Base-by-base conservation (phyloP, 2,329 filamentous ascomycete species). In the Cucurbitaria berberidis region DNA sequence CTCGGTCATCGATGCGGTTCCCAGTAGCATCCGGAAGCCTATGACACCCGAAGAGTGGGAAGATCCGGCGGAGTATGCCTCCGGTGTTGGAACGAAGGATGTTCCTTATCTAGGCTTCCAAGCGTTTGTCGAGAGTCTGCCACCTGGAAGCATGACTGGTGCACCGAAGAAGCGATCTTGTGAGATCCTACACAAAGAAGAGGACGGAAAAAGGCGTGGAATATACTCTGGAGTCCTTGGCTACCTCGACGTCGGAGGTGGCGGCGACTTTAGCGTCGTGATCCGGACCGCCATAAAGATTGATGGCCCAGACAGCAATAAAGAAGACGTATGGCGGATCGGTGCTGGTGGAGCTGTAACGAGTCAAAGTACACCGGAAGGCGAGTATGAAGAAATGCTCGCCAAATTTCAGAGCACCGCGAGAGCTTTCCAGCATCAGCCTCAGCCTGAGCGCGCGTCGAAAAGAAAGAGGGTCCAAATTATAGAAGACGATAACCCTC, bases 81-180 rank as follows among this genome's bases (percentile, higher is more conserved):
- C 59, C 3, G 51, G 54, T 1, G 45, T 46, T 3, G 9, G 38
- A 6, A 52, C 59, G 2, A 45, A 62, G 15, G 45, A 59, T 2
- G 48, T 57, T 11, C 67, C 39, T 60, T 60, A 63, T 53, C 85
- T 86, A 0, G 90, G 89, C 1, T 79, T 95, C 30, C 88, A 93
- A 53, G 88, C 93, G 3, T 83, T 98, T 0, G 85, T 89, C 0
- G 83, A 86, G 6, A 89, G 87, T 42, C 81, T 98, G 0, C 93
- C 95, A 0, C 92, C 95, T 0, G 93, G 95, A 0, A 93, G 89
- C 66, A 98, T 98, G 95, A 98, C 93, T 1, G 95, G 95, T 6
- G 93, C 93, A 0, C 95, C 93, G 0, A 98, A 98, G 80, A 93
- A 93, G 76, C 84, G 93, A 42, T 93, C 89, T 59, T 97, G 93